Evolutionary conservation across 257 asterid species (phyloP), one percentile per base, ranked within the genome.

Genomic region (Lantana camara): DNA sequence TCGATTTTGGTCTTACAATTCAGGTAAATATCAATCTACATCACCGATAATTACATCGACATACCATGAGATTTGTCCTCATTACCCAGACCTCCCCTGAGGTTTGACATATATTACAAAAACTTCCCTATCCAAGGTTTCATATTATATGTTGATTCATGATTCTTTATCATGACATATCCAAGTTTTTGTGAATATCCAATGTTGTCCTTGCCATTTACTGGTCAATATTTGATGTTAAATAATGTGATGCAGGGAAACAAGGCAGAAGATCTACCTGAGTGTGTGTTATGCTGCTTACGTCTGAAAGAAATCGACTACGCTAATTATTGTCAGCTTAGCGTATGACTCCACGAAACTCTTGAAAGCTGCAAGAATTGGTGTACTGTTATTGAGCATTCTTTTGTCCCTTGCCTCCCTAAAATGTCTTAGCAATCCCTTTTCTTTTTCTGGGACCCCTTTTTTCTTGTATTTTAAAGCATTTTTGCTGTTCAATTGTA

Each of bases 1-100:
- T 90, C 40, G 97, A 93, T 73, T 93, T 93, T 20, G 99, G 99
- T 60, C 83, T 90, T 55, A 90, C 97, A 38, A 82, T 93, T 74
- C 99, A 93, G 99, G 98, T 89, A 80, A 30, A 22, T 2, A 40
- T 32, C n/a, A n/a, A n/a, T n/a, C n/a, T n/a, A n/a, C n/a, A n/a
- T n/a, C n/a, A n/a, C n/a, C n/a, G n/a, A n/a, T n/a, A n/a, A n/a
- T n/a, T n/a, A n/a, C n/a, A n/a, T n/a, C n/a, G n/a, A n/a, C n/a
- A n/a, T n/a, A n/a, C n/a, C n/a, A n/a, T n/a, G n/a, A n/a, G n/a
- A n/a, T n/a, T n/a, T n/a, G n/a, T n/a, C n/a, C n/a, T n/a, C n/a
- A n/a, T n/a, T n/a, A n/a, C n/a, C n/a, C n/a, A n/a, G n/a, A n/a
- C n/a, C n/a, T n/a, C n/a, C n/a, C n/a, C n/a, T n/a, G n/a, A n/a